Evolutionary conservation across 371 early-diverging fungal genomes (phyloP), one percentile per base, ranked within the genome.

Genomic region (Rhizopus stolonifer): DNA sequence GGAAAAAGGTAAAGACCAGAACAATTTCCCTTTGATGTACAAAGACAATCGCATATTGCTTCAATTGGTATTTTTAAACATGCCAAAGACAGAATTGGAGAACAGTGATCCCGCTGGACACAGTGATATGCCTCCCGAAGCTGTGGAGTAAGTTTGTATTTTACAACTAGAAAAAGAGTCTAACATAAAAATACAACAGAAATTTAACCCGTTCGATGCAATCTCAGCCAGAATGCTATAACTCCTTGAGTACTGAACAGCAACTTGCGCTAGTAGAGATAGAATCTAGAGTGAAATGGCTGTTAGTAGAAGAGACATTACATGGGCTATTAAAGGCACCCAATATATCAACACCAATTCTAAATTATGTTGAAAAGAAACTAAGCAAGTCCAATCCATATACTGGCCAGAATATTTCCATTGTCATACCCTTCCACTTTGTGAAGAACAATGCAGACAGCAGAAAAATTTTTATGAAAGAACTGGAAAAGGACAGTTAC

Each of bases 241-340:
- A 64, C 0, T 63, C 77, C 17, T 72, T 81, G 10, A 65, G 60
- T n/a, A 53, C 62, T 7, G 79, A 79, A n/a, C 85, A 88, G 46
- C 70, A 72, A 23, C 72, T 74, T 33, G 87, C 82, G 1, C 58
- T 91, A n/a, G 72, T 72, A 1, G 84, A 83, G 26, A 83, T 82
- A 5, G 77, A 81, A 36, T 62, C 77, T 1, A 66, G 80, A 1
- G 61, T 91, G 4, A 78, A 82, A 11, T 78, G 79, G 79, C 54
- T 89, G 0, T 62, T 89, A 13, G 82, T 83, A 54, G 87, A 88
- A 63, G 89, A 89, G 65, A 81, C 87, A 3, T 80, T 91, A 51
- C 84, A 88, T 56, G 82, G 82, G 0, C 60, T 91, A 18, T 56
- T 91, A 42, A 77, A 77, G 31, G 58, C 77, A 32, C 56, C 69